Evolutionary conservation across 208 protist species (phyloP), one percentile per base, ranked within the genome.

Genomic region (Acanthamoeba royreba): DNA sequence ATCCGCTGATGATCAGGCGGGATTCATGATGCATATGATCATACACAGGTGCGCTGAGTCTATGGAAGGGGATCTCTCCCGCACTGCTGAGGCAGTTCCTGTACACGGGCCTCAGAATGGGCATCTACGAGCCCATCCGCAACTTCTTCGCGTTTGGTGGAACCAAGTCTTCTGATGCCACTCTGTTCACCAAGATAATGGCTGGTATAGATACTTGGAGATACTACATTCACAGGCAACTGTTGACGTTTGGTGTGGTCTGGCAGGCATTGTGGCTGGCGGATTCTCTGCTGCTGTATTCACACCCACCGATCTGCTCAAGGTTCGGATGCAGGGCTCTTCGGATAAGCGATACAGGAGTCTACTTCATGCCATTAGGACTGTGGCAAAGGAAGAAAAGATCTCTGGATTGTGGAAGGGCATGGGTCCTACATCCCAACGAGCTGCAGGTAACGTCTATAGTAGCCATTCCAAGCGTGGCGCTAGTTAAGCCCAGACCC

Each of bases 261-360:
- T n/a, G 17, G 22, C 69, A 85, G 74, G 74, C 4, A 85, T 90
- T 33, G 52, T 47, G 2, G 85, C 92, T 19, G 94, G 94, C 40
- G 74, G 46, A 11, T n/a, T 96, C 17, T 93, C 90, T 2, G 94
- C 94, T 0, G 92, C 38, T 17, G 93, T 96, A 35, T 92, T 94
- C 53, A 94, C 86, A 13, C 94, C 94, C 28, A 90, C 94, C 1
- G 94, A 96, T 77, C 55, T 96, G 25, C 83, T 96, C 7, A 96
- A 96, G 91, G 93, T 96, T 13, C 69, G 94, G 31, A 94, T 96
- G 92, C 94, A 96, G 40, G 94, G 83, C 63, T 45, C 87, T 38
- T 15, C 58, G 1, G 83, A 35, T 2, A 45, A 69, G 83, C 83
- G 53, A 46, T 96, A 96, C 33, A 72, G 2, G 7, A 55, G 63